Evolutionary conservation across 495 filamentous ascomycete genomes (phyloP).

Genomic region (Xylaria intraflava): DNA sequence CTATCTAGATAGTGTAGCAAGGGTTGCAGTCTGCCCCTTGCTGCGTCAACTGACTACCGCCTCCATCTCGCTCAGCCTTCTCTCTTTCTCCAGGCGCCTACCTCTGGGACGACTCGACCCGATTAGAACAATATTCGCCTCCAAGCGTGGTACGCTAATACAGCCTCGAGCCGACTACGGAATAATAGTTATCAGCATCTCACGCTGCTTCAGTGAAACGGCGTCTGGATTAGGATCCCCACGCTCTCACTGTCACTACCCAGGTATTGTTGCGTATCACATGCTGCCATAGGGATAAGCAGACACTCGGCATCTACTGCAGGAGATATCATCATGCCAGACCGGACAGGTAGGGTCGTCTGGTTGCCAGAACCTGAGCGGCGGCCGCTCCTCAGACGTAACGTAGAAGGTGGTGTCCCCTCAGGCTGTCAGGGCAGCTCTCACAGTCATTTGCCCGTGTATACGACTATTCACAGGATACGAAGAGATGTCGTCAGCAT

Average conservation of each 20-base stretch:
- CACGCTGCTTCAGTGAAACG: neutral
- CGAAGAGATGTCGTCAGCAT: constrained; percentile 45
- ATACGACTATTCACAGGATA: constrained; percentile 48
- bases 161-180: neutral
- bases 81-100: too few relatives aligned
- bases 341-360: constrained; percentile 11
- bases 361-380: constrained; percentile 18
- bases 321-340: constrained; percentile 10
- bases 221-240: neutral
- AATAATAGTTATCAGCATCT: neutral
- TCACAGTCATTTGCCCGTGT: constrained; percentile 44
- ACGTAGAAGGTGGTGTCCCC: constrained; percentile 14
- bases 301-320: neutral
- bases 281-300: neutral
- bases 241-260: neutral
- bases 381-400: constrained; percentile 25
- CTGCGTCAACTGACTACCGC: too few relatives aligned
- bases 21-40: too few relatives aligned
- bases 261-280: neutral
- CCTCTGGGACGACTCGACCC: too few relatives aligned
- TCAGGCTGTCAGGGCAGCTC: constrained; percentile 23
- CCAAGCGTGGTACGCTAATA: neutral
- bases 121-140: too few relatives aligned
- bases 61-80: too few relatives aligned
- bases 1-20: too few relatives aligned